Evolutionary conservation across 2,329 filamentous ascomycete species (phyloP).

Genomic region (Chaetomium globosum): DNA sequence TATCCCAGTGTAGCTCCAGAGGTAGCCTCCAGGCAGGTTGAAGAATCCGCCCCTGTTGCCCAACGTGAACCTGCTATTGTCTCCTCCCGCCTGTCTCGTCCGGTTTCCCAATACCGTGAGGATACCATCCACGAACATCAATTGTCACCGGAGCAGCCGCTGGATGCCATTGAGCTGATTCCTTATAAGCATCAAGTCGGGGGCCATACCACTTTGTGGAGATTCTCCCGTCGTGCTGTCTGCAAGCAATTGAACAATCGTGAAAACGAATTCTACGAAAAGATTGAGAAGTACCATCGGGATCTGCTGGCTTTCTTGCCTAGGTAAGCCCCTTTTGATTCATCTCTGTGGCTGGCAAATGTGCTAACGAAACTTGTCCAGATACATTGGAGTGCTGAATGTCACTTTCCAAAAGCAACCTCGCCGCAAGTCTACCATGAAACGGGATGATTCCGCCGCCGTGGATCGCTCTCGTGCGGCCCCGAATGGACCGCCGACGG

Average conservation of each 20-base stretch:
- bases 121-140: constrained; percentile 57
- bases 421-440: constrained; percentile 63
- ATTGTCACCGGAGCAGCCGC: constrained; percentile 59
- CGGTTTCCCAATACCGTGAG: constrained; percentile 50
- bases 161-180: constrained; percentile 92
- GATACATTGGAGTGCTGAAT: constrained; percentile 95
- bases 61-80: constrained; percentile 46
- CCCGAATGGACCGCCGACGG: constrained; percentile 36
- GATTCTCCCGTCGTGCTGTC: constrained; percentile 90
- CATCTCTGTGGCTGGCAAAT: background rate
- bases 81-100: constrained; percentile 43
- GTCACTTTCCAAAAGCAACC: constrained; percentile 88
- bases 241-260: constrained; percentile 98
- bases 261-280: constrained; percentile 99
- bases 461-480: constrained; percentile 45
- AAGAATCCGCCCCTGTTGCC: constrained; percentile 49
- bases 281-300: constrained; percentile 86
- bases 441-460: constrained; percentile 50
- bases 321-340: constrained; percentile 55
- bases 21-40: constrained; percentile 38
- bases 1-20: constrained; percentile 35
- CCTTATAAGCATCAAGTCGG: constrained; percentile 98
- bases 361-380: constrained; percentile 46
- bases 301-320: constrained; percentile 89
- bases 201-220: constrained; percentile 93